A percentile compares a stretch with the other conserved stretches of the same genome.
Evolutionary conservation across 345 rosid species (phyloP).

Genomic region (Stellera chamaejasme): DNA sequence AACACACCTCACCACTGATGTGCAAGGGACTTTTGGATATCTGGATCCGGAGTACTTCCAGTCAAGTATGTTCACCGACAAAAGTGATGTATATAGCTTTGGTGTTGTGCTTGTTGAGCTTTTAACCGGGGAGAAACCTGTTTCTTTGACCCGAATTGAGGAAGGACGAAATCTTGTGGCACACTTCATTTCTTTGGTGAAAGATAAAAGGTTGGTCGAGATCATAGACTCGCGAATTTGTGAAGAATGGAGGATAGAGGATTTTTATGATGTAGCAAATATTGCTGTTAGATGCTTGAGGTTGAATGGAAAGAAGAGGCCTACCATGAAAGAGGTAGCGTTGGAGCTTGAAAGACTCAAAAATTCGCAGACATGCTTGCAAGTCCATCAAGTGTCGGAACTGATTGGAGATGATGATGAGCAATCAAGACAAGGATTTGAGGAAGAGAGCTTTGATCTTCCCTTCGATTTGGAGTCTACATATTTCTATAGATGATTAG

Average conservation of each 20-base stretch:
- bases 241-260: neutral
- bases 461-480: no score
- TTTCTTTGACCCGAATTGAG: neutral
- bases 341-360: constrained; percentile 5
- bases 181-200: neutral
- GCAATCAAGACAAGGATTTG: no score
- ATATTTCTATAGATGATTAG: no score
- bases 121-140: constrained; percentile 2
- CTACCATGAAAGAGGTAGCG: constrained; percentile 5
- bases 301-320: constrained; percentile 13
- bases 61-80: constrained; percentile 17
- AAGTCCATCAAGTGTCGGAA: neutral
- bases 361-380: neutral
- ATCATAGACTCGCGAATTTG: neutral
- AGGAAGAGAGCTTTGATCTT: no score
- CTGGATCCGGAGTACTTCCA: constrained; percentile 19
- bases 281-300: constrained; percentile 8
- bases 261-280: neutral
- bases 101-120: constrained; percentile 12
- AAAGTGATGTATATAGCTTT: constrained; percentile 9
- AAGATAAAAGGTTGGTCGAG: neutral
- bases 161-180: constrained; percentile 1
- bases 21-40: constrained; percentile 17
- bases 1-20: constrained; percentile 13
- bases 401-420: neutral